phyloP scores from a whole-genome alignment of 352 stramenopile genomes.

The Pythium aristosporum region DNA sequence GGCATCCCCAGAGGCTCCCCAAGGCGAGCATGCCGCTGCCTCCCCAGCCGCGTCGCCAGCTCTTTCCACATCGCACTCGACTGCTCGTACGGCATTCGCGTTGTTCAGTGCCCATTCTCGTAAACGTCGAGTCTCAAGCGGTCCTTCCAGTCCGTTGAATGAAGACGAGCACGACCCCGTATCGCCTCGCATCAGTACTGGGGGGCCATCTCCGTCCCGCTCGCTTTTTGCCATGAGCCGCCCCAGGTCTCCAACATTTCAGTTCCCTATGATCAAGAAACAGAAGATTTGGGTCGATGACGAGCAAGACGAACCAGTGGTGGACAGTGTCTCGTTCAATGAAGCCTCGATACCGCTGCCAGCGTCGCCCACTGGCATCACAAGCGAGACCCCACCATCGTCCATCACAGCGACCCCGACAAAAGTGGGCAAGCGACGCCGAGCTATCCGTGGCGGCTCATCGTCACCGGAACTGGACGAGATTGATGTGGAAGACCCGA shows the following conservation, averaged over 20 bases:
- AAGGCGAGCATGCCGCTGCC: background rate
- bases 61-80: conserved; percentile 9
- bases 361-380: conserved; percentile 19
- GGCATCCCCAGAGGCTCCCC: background rate
- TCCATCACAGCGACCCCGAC: conserved; percentile 21
- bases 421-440: conserved; percentile 26
- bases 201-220: conserved; percentile 1
- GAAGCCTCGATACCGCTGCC: conserved; percentile 17
- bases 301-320: conserved; percentile 19
- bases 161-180: background rate
- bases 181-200: background rate
- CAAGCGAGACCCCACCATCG: background rate
- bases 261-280: conserved; percentile 28
- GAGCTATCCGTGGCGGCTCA: conserved; percentile 1
- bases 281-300: conserved; percentile 28
- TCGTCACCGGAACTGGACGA: conserved; percentile 19
- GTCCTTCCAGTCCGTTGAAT: background rate
- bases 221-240: conserved; percentile 18
- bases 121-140: conserved; percentile 20
- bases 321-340: conserved; percentile 19
- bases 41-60: background rate
- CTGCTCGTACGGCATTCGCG: conserved; percentile 16
- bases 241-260: conserved; percentile 28
- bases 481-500: conserved; percentile 16
- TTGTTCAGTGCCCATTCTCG: conserved; percentile 28